Percentiles rank a stretch among this genome's conserved stretches.
These are phyloP conservation scores for Sesbania bispinosa DNA, from an alignment of 306 rosid species.

Conservation along the genomic window DNA sequence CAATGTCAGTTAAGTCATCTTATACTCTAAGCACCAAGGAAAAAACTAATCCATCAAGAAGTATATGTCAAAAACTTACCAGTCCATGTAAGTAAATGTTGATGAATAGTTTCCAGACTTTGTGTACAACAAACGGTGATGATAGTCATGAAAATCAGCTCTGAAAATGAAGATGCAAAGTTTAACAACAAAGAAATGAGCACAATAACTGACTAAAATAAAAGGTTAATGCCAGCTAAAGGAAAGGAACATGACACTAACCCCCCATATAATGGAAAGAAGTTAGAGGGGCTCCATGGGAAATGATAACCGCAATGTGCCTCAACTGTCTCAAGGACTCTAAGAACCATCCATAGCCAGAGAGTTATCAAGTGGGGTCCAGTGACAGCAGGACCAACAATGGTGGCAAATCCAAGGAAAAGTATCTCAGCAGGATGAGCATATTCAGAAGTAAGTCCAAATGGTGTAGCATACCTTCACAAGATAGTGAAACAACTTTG, in stretches of 20 bases:
- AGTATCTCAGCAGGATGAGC: too few species aligned
- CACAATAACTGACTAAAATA: background rate
- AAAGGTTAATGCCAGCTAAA: background rate
- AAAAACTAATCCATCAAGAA: too few species aligned
- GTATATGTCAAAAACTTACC: too few species aligned
- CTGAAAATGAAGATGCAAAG: slow-evolving; percentile 29
- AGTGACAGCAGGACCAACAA: slow-evolving; percentile 75
- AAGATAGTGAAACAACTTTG: background rate
- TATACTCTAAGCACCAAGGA: too few species aligned
- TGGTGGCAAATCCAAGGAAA: slow-evolving; percentile 70
- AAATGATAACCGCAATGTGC: slow-evolving; percentile 81
- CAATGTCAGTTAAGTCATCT: too few species aligned
- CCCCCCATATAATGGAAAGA: slow-evolving; percentile 49
- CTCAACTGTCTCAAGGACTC: slow-evolving; percentile 82
- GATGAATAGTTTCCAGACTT: too few species aligned
- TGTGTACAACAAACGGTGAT: too few species aligned
- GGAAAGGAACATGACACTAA: slow-evolving; percentile 24
- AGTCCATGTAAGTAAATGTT: too few species aligned
- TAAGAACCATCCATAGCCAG: slow-evolving; percentile 86
- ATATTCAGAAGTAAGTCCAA: too few species aligned
- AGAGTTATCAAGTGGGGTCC: slow-evolving; percentile 28
- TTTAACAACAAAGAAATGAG: slow-evolving; percentile 6
- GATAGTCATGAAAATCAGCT: slow-evolving; percentile 80
- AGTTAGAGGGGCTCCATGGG: slow-evolving; percentile 63
- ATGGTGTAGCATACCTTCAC: slow-evolving; percentile 70